phyloP scores from a whole-genome alignment of 331 rosid species.

The Prunus yedoensis region DNA sequence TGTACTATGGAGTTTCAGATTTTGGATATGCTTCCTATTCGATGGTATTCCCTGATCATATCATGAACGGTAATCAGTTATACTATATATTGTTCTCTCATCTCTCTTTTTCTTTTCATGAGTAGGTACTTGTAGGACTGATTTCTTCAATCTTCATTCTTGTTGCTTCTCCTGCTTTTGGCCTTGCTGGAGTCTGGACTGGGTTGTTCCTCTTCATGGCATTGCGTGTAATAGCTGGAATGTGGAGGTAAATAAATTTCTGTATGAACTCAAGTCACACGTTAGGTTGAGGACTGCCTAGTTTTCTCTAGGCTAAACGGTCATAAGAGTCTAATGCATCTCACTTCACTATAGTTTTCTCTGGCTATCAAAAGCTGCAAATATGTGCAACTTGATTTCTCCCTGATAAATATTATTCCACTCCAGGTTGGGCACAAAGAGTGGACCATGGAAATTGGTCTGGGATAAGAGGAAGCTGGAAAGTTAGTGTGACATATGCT shows the following conservation, averaged over 20 bases:
- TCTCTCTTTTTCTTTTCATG: constrained; percentile 24
- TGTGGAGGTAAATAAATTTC: constrained; percentile 64
- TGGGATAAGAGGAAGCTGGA: constrained; percentile 35
- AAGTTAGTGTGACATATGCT: constrained; percentile 18
- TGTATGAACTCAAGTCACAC: neutral
- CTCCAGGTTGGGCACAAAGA: constrained; percentile 45
- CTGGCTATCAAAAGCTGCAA: neutral
- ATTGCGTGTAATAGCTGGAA: constrained; percentile 79
- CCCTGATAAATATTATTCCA: neutral
- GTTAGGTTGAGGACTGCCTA: neutral
- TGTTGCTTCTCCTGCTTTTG: constrained; percentile 62
- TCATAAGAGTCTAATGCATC: neutral
- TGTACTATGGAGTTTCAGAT: constrained; percentile 94
- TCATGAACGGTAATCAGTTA: neutral
- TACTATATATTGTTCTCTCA: constrained; percentile 4
- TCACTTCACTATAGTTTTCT: neutral
- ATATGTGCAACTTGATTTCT: neutral
- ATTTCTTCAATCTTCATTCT: constrained; percentile 63
- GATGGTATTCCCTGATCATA: constrained; percentile 47
- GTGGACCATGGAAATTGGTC: constrained; percentile 54
- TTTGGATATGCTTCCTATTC: constrained; percentile 89
- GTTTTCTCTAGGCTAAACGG: neutral
- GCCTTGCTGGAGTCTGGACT: constrained; percentile 88
- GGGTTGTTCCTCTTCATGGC: constrained; percentile 93
- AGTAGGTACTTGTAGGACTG: constrained; percentile 61